Evolutionary conservation across 768 basidiomycete species (phyloP).

Genomic region (Polyporus arcularius): DNA sequence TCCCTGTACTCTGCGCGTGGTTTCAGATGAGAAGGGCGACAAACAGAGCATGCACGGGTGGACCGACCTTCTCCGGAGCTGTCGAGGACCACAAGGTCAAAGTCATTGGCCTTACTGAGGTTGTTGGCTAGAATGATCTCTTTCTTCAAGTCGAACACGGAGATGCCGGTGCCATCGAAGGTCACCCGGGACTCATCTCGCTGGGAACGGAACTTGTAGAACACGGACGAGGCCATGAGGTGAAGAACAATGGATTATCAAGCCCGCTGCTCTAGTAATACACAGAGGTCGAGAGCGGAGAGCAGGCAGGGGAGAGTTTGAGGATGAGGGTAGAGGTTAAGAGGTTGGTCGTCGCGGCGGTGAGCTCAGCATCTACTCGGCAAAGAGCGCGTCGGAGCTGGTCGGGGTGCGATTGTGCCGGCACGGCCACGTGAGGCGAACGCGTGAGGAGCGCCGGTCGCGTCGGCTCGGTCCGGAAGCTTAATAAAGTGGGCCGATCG

Average conservation of each 20-base stretch:
- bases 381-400: neutral
- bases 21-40: neutral
- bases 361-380: neutral
- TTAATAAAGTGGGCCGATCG: neutral
- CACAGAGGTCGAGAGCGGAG: conserved; percentile 5
- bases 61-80: conserved; percentile 81
- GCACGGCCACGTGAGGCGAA: neutral
- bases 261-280: conserved; percentile 22
- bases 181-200: conserved; percentile 93
- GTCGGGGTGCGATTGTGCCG: neutral
- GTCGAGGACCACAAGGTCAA: conserved; percentile 90
- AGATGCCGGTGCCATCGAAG: conserved; percentile 98
- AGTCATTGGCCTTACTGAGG: conserved; percentile 95
- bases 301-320: neutral
- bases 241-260: conserved; percentile 24
- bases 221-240: conserved; percentile 88
- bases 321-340: neutral
- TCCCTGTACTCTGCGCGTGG: conserved; percentile 76
- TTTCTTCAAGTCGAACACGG: conserved; percentile 98
- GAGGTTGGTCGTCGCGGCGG: neutral
- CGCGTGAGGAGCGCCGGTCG: neutral
- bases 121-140: conserved; percentile 97
- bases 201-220: conserved; percentile 96
- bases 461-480: no score
- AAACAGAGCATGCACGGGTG: neutral